Evolutionary conservation across 1,284 basidiomycete genomes (phyloP).

Genomic region (Ceratobasidium sp.): DNA sequence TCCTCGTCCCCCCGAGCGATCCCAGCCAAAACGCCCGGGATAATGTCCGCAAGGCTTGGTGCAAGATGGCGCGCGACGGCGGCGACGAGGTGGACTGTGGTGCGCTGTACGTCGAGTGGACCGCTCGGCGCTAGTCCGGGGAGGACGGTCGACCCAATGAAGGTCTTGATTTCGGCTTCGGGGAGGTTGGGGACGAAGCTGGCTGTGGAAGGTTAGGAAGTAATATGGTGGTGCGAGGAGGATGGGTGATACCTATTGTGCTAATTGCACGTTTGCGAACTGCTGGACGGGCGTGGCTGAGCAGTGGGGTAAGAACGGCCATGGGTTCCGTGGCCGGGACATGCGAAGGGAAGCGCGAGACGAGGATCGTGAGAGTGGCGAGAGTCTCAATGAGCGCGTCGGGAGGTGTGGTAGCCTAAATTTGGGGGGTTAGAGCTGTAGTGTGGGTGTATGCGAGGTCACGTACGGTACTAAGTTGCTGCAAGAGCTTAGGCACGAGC

Average conservation of each 20-base stretch:
- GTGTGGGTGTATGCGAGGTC: constrained; percentile 39
- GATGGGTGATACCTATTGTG: constrained; percentile 63
- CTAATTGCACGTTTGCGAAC: constrained; percentile 91
- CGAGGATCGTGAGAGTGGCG: constrained; percentile 90
- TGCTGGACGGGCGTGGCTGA: constrained; percentile 79
- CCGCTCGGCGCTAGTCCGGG: constrained; percentile 65
- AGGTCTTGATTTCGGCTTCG: constrained; percentile 63
- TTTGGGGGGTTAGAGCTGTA: constrained; percentile 46
- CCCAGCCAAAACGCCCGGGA: constrained; percentile 75
- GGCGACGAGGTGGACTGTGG: constrained; percentile 82
- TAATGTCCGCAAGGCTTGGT: constrained; percentile 66
- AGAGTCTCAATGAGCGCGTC: constrained; percentile 90
- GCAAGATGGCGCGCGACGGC: constrained; percentile 78
- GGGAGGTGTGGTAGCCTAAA: constrained; percentile 73
- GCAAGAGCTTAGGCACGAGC: constrained; percentile 84
- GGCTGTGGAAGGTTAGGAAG: constrained; percentile 55
- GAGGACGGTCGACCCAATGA: constrained; percentile 68
- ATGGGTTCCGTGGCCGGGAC: constrained; percentile 67
- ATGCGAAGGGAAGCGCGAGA: constrained; percentile 82
- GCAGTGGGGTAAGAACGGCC: constrained; percentile 76
- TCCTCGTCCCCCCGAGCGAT: constrained; percentile 81
- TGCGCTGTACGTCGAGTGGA: constrained; percentile 74
- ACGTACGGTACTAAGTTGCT: constrained; percentile 78
- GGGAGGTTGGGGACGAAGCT: constrained; percentile 78
- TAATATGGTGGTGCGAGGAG: constrained; percentile 42